Evolutionary conservation across 306 rosid genomes (phyloP), one percentile per base, ranked within the genome.

Genomic region (Purshia tridentata): DNA sequence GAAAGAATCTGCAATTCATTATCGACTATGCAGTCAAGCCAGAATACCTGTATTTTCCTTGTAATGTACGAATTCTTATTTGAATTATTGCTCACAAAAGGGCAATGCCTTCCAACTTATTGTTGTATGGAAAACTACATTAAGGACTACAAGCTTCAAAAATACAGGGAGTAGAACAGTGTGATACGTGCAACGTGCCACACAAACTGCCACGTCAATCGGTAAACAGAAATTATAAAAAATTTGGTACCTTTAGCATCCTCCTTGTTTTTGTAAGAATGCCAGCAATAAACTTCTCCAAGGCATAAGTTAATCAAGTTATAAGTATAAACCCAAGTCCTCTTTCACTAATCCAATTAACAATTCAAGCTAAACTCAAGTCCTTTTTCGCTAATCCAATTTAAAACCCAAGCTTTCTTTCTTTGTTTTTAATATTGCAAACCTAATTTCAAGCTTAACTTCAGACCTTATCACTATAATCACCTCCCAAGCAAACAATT

Each of bases 1-100:
- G 98, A 93, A 87, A 93, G 96, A 81, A 93, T 89, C 98, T 93
- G 98, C 92, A 89, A 81, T 74, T 79, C 84, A 85, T 57, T 72
- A 83, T 78, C n/a, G 65, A 77, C 53, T 79, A 72, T 59, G 73
- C 78, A 44, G 67, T 82, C 76, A 85, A 70, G 65, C 68, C 60
- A 75, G 74, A 79, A 81, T 69, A 72, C 80, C 81, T 41, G 78
- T 53, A 11, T 52, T 58, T 20, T 6, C 40, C 39, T 56, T 11
- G 62, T 56, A 22, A 56, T 56, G 10, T 56, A 13, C 5, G 22
- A 56, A 10, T 56, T 56, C 62, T 4, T 23, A 4, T 58, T 13
- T 13, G 42, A 9, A 58, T 3, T 14, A 35, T 35, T 29, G 42
- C 44, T 58, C 62, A 56, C 22, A 23, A 7, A 9, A 22, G 37